A percentile compares a stretch with the other conserved stretches of the same genome.
Conservation (phyloP, 192 early-diverging fungal species). For the Coemansia sp. region DNA sequence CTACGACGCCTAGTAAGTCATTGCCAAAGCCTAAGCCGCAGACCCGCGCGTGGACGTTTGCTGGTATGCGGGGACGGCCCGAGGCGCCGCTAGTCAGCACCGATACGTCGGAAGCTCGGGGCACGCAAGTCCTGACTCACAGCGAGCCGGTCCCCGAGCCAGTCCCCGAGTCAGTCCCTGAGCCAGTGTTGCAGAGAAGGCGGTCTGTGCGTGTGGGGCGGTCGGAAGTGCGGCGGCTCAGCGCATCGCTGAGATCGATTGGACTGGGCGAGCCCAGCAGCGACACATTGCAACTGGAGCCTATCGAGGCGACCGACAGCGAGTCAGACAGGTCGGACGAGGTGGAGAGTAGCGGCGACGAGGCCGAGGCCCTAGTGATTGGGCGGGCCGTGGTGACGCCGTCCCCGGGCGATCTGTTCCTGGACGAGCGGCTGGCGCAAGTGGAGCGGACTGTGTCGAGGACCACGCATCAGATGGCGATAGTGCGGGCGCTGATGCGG, state of each 20-base stretch:
- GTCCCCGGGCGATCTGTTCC: slow-evolving; percentile 70
- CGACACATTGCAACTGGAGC: not conserved
- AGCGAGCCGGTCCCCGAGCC: not conserved
- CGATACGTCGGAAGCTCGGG: slow-evolving; percentile 15
- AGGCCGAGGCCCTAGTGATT: slow-evolving; percentile 45
- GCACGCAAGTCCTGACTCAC: not conserved
- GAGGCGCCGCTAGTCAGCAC: slow-evolving; percentile 37
- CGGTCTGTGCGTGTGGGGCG: slow-evolving; percentile 28
- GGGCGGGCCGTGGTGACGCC: slow-evolving; percentile 61
- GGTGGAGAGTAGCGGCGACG: slow-evolving; percentile 13
- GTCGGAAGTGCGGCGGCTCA: slow-evolving; percentile 47
- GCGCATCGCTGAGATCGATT: slow-evolving; percentile 51
- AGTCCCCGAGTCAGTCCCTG: not conserved
- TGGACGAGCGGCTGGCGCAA: slow-evolving; percentile 58
- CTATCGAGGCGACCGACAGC: not conserved
- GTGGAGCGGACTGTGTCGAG: slow-evolving; percentile 61
- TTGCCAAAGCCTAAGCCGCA: not conserved
- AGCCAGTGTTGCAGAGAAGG: not conserved
- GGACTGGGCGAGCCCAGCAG: slow-evolving; percentile 20
- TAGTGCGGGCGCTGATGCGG: slow-evolving; percentile 66
- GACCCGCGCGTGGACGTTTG: slow-evolving; percentile 26
- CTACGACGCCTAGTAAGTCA: not conserved
- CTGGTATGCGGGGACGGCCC: slow-evolving; percentile 10
- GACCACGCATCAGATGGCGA: slow-evolving; percentile 67
- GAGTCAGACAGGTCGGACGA: slow-evolving; percentile 7